These are phyloP conservation scores for Lobosporangium transversale DNA, from an alignment of 192 early-diverging fungal species.

Conservation along the genomic window DNA sequence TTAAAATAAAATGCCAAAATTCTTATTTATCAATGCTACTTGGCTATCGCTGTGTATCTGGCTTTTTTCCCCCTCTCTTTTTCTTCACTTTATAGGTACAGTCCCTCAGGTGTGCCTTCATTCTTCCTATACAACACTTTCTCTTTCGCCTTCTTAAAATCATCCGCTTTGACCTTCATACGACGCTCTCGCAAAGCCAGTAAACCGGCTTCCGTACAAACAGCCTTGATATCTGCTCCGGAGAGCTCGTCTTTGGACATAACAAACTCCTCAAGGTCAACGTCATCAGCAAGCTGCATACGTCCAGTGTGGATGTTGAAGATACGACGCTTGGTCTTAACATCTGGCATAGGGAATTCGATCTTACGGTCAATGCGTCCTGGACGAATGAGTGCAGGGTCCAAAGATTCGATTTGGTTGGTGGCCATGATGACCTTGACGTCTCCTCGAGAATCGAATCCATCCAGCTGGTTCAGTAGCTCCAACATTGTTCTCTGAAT, in stretches of 20 bases:
- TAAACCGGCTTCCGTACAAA: conserved; percentile 99
- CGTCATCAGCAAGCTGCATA: conserved; percentile 96
- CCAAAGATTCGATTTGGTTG: conserved; percentile 96
- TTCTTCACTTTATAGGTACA: conserved; percentile 75
- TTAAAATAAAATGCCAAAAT: too few species aligned
- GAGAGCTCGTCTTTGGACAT: conserved; percentile 99
- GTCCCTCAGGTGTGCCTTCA: conserved; percentile 98
- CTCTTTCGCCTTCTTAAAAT: conserved; percentile 97
- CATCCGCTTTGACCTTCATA: conserved; percentile 98
- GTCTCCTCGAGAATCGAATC: conserved; percentile 94
- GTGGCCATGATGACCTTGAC: conserved; percentile 99
- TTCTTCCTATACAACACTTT: conserved; percentile 99
- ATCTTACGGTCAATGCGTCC: conserved; percentile 99
- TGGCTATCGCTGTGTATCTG: too few species aligned
- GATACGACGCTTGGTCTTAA: conserved; percentile 97
- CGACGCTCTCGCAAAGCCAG: conserved; percentile 96
- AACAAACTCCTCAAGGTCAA: conserved; percentile 98
- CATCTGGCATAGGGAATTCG: conserved; percentile 97
- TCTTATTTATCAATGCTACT: too few species aligned
- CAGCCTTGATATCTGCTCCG: conserved; percentile 99
- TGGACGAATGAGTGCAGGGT: conserved; percentile 96
- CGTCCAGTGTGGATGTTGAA: conserved; percentile 94
- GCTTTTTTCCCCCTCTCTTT: too few species aligned
- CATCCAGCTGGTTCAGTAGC: conserved; percentile 97
- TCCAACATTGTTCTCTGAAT: conserved; percentile 99